These are phyloP conservation scores for Isatis tinctoria DNA, from an alignment of 345 rosid genomes.

Conservation along the genomic window DNA sequence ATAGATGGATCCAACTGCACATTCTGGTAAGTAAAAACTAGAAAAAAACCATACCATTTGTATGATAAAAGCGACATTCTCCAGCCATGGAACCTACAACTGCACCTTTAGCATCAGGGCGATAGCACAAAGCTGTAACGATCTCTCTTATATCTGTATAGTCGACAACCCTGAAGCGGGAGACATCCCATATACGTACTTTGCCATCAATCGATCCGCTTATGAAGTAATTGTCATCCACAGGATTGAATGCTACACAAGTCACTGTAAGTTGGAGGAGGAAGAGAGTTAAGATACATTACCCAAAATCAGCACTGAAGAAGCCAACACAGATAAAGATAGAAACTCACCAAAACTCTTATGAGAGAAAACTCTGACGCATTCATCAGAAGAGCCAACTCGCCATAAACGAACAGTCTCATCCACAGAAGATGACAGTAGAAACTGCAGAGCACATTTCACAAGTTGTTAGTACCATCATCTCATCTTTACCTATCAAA, in stretches of 20 bases:
- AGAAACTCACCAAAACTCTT: slow-evolving; percentile 53
- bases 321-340: background rate
- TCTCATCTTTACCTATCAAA: background rate
- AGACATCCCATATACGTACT: slow-evolving; percentile 75
- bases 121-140: slow-evolving; percentile 65
- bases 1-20: background rate
- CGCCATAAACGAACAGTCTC: slow-evolving; percentile 64
- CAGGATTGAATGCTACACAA: slow-evolving; percentile 59
- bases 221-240: slow-evolving; percentile 57
- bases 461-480: slow-evolving; percentile 7
- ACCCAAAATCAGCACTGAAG: background rate
- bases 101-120: slow-evolving; percentile 63
- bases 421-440: slow-evolving; percentile 65
- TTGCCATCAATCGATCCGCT: slow-evolving; percentile 67
- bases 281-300: background rate
- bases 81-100: slow-evolving; percentile 71
- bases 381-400: slow-evolving; percentile 49
- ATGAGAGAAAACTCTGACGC: slow-evolving; percentile 56
- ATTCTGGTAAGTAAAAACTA: background rate
- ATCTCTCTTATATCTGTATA: slow-evolving; percentile 61
- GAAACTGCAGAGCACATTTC: slow-evolving; percentile 40
- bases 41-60: slow-evolving; percentile 43
- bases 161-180: slow-evolving; percentile 50
- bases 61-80: slow-evolving; percentile 54
- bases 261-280: slow-evolving; percentile 40